Base-by-base conservation (phyloP, 2,329 filamentous ascomycete genomes). In the Colletotrichum sp. region DNA sequence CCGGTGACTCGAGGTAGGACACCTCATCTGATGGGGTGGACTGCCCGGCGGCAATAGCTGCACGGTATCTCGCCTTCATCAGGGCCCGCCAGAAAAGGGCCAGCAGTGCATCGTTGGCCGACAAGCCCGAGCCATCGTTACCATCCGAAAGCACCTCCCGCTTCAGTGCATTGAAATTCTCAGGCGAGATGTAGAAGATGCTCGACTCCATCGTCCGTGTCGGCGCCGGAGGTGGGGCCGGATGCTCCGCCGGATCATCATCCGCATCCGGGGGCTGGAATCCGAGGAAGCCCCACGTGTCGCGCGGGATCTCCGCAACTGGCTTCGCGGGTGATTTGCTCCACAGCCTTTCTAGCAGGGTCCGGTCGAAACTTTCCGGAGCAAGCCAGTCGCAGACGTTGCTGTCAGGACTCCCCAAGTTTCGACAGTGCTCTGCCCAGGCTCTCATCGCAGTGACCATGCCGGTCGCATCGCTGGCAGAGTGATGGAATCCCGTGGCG, bases 11-110 rank as follows among this genome's bases (percentile, higher is more conserved):
- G 8, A 86, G 77, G 49, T 85, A 83, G 2, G 82, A 82, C 10
- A 79, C 66, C 9, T 82, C 80, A 9, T 82, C 79, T 1, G 80
- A 75, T 0, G 77, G 78, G 2, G 74, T 78, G 16, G 79, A 55
- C 28, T 79, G 71, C 0, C 77, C 75, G 4, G 79, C 72, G 13
- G 79, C 77, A n/a, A 69, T 80, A 4, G 80, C 83, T 2, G 84
- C 83, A 2, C 80, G 82, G 55, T 83, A 83, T 15, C 85, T 80
- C 2, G 84, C 82, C 24, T 81, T 79, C 57, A 86, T 81, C 1
- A 84, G 80, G 1, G 81, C 80, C 1, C 84, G 82, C 85, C 85
- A 87, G 74, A 85, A 82, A 65, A 86, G 84, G 1, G 85, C 85
- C 75, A 86, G 83, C 3, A 86, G 77, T 10, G 86, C 84, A 59